Evolutionary conservation across 306 rosid genomes (phyloP).

Genomic region (Trifolium fragiferum): DNA sequence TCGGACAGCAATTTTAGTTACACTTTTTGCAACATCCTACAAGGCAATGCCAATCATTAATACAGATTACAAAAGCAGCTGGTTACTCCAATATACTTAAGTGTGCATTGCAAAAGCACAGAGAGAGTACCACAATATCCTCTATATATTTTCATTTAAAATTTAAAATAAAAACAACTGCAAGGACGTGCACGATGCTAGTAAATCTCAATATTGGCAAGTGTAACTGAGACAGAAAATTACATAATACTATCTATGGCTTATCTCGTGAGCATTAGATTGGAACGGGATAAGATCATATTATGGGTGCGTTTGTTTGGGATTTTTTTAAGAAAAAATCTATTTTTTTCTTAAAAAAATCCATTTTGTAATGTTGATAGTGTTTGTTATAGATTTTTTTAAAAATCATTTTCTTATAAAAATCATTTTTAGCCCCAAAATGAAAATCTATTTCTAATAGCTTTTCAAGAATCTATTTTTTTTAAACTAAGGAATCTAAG

Average conservation of each 20-base stretch:
- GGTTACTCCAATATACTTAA: conserved; percentile 21
- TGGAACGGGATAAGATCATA: neutral
- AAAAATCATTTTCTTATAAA: too few species aligned
- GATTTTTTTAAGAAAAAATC: too few species aligned
- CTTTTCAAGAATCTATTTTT: too few species aligned
- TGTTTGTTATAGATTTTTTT: too few species aligned
- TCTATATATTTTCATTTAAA: conserved; percentile 14
- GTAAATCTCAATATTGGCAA: conserved; percentile 29
- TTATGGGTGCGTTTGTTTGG: too few species aligned
- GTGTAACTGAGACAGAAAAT: conserved; percentile 6
- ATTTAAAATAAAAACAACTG: conserved; percentile 5
- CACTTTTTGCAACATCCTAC: conserved; percentile 90
- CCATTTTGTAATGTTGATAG: too few species aligned
- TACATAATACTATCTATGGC: neutral
- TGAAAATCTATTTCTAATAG: too few species aligned
- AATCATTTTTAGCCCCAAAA: too few species aligned
- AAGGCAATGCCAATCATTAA: conserved; percentile 30
- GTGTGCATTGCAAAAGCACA: conserved; percentile 7
- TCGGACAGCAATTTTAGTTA: conserved; percentile 83
- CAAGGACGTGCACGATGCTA: conserved; percentile 16
- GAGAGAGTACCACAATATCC: conserved; percentile 23
- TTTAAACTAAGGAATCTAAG: too few species aligned
- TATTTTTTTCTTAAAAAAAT: too few species aligned
- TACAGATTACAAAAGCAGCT: conserved; percentile 34
- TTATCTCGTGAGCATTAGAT: neutral